phyloP scores from a whole-genome alignment of 176 grass and related monocot species.

The Triticum aestivum region IWGSC_CS_RefSeq_v2.1 NC_057799.1:211276200-211276699 shows the following conservation, averaged over 20 bases:
- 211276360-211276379: no score
- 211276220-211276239: conserved; percentile 17
- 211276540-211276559: neutral
- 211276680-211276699: no score
- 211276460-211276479: neutral
- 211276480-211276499: neutral
- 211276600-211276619: no score
- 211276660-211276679: no score
- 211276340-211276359: neutral
- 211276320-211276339: neutral
- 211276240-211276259: conserved; percentile 34
- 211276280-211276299: neutral
- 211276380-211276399: neutral
- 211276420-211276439: neutral
- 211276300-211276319: neutral
- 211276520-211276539: neutral
- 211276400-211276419: neutral
- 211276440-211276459: neutral
- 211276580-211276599: no score
- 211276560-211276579: conserved; percentile 13
- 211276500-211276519: neutral
- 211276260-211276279: neutral
- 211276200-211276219: neutral
- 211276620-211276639: no score
- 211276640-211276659: no score